Conservation (phyloP, 2,329 filamentous ascomycete genomes). For the Coniochaeta pulveracea region DNA sequence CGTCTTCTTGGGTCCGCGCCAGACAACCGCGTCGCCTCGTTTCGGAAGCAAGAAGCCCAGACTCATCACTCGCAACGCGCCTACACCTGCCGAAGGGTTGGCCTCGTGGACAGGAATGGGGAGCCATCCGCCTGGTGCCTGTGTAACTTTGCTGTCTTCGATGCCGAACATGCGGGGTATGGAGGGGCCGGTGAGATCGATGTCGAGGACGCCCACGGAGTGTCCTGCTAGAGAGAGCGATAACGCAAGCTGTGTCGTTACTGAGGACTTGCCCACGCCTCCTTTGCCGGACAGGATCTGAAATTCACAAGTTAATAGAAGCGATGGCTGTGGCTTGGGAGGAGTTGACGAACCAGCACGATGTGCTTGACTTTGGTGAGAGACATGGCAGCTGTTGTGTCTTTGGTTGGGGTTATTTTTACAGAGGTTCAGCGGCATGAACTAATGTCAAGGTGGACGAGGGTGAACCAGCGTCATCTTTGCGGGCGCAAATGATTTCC, state of each 20-base stretch:
- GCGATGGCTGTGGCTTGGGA: background rate
- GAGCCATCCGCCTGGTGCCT: conserved; percentile 85
- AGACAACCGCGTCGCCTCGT: conserved; percentile 86
- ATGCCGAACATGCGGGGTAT: conserved; percentile 92
- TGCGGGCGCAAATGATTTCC: background rate
- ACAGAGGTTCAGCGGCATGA: background rate
- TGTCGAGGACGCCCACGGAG: conserved; percentile 88
- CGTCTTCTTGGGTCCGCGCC: conserved; percentile 96
- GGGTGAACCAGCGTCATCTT: conserved; percentile 1
- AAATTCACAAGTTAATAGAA: background rate
- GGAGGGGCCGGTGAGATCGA: conserved; percentile 91
- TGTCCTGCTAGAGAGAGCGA: conserved; percentile 76
- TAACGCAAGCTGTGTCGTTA: conserved; percentile 92
- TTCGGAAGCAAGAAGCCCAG: conserved; percentile 79
- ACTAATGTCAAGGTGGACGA: conserved; percentile 8
- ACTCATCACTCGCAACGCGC: conserved; percentile 74
- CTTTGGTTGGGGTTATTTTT: background rate
- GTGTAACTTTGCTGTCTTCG: conserved; percentile 79
- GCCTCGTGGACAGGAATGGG: conserved; percentile 73
- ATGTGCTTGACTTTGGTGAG: conserved; percentile 65
- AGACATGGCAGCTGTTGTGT: conserved; percentile 36
- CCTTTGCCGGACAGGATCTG: conserved; percentile 89
- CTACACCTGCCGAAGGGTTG: conserved; percentile 37
- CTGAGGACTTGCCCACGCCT: conserved; percentile 92
- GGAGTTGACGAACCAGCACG: conserved; percentile 39